Percentiles rank a stretch among this genome's conserved stretches.
Conservation (phyloP, 208 protist genomes). For the Hexamita inflata region DNA sequence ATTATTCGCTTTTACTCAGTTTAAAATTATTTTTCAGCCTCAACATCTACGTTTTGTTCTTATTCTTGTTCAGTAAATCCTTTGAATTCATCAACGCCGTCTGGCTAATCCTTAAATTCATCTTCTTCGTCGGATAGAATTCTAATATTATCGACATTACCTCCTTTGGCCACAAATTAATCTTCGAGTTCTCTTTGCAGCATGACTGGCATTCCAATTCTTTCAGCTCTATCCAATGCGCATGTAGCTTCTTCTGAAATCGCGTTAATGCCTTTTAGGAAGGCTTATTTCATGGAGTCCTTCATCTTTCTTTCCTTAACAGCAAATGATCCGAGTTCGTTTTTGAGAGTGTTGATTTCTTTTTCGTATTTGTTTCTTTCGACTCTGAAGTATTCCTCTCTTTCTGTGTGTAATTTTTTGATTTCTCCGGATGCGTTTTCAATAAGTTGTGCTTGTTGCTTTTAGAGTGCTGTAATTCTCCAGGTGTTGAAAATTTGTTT, state of each 20-base stretch:
- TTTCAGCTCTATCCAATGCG: not conserved
- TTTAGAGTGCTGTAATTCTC: not conserved
- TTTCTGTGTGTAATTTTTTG: not conserved
- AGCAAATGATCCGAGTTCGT: not conserved
- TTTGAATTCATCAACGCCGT: too few species aligned
- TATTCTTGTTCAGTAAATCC: too few species aligned
- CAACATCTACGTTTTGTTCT: too few species aligned
- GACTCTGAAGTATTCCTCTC: not conserved
- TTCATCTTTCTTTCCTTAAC: constrained; percentile 6
- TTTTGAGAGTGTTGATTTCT: not conserved
- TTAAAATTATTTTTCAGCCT: too few species aligned
- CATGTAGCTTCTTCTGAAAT: constrained; percentile 11
- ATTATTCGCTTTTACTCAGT: too few species aligned
- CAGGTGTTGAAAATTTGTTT: not conserved
- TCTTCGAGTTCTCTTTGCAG: too few species aligned
- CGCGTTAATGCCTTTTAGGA: constrained; percentile 21
- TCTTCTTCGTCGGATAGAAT: too few species aligned
- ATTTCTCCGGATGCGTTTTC: not conserved
- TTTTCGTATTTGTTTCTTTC: not conserved
- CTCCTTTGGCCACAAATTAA: too few species aligned
- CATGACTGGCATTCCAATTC: not conserved
- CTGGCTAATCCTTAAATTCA: too few species aligned
- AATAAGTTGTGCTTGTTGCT: not conserved
- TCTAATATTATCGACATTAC: too few species aligned
- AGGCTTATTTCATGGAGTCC: constrained; percentile 21